These are phyloP conservation scores for sunflower (Helianthus annuus) DNA, from an alignment of 129 eudicot genomes.

Conservation along the genomic window DNA sequence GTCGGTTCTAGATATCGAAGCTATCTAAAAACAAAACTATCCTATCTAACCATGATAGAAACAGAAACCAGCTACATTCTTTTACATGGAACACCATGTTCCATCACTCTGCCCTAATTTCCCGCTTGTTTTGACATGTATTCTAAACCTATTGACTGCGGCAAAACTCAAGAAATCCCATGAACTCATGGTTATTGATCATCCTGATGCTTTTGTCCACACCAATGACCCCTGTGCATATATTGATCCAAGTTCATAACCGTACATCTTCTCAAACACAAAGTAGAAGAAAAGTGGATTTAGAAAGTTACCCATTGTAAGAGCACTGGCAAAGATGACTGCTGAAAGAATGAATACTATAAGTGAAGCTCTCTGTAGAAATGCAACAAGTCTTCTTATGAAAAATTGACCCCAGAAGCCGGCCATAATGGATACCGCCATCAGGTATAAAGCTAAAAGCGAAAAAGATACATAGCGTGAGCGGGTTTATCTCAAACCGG, in stretches of 20 bases:
- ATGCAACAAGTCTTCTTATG: conserved; percentile 65
- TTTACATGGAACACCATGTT: conserved; percentile 25
- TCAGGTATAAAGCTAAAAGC: conserved; percentile 79
- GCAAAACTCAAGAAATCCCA: conserved; percentile 88
- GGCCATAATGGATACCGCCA: conserved; percentile 70
- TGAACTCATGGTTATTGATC: conserved; percentile 79
- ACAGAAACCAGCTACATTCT: conserved; percentile 3
- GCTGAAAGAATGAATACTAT: conserved; percentile 87
- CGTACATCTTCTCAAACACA: background rate
- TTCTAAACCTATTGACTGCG: conserved; percentile 44
- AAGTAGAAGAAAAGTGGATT: background rate
- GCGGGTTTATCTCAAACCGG: background rate
- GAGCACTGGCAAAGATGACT: conserved; percentile 88
- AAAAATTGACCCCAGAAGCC: conserved; percentile 91
- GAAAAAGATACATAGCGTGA: background rate
- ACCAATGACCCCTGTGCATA: conserved; percentile 77
- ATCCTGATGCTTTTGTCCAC: conserved; percentile 63
- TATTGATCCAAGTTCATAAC: background rate
- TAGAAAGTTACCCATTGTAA: conserved; percentile 72
- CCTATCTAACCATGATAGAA: conserved; percentile 15
- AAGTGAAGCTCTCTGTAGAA: conserved; percentile 72
- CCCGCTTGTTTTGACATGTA: background rate
- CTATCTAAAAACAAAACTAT: background rate
- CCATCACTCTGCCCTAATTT: background rate
- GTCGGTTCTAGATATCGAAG: background rate